Evolutionary conservation across 306 rosid genomes (phyloP).

Genomic region (Delonix regia): DNA sequence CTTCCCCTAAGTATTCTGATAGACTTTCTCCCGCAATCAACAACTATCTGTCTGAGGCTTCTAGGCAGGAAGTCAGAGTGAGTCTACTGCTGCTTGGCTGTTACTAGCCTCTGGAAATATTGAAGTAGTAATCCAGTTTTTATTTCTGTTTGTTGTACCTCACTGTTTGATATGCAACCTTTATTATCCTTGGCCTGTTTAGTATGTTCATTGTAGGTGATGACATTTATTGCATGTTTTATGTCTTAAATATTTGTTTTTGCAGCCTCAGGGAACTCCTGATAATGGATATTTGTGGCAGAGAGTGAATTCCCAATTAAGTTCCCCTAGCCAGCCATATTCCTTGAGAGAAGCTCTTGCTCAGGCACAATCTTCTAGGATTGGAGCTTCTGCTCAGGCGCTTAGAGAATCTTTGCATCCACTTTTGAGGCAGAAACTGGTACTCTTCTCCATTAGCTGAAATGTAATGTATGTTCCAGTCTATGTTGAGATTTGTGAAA

Average conservation of each 20-base stretch:
- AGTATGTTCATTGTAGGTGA: constrained; percentile 7
- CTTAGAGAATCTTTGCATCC: constrained; percentile 98
- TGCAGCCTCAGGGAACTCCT: constrained; percentile 98
- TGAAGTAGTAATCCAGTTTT: background rate
- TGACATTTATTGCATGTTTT: constrained; percentile 28
- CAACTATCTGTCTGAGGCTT: constrained; percentile 96
- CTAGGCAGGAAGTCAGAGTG: constrained; percentile 97
- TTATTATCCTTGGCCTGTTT: constrained; percentile 12
- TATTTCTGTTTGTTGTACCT: constrained; percentile 17
- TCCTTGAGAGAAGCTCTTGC: constrained; percentile 98
- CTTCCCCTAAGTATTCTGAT: constrained; percentile 96
- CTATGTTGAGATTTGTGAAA: background rate
- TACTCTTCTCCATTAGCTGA: constrained; percentile 38
- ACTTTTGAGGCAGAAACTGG: constrained; percentile 94
- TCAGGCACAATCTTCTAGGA: constrained; percentile 98
- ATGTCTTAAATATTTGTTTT: constrained; percentile 36
- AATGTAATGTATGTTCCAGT: constrained; percentile 1
- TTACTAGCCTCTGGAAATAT: background rate
- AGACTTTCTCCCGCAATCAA: constrained; percentile 95
- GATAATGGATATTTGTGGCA: constrained; percentile 94
- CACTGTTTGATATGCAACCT: constrained; percentile 15
- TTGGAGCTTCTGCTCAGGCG: constrained; percentile 99
- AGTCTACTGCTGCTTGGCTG: constrained; percentile 46
- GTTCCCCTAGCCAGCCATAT: constrained; percentile 98
- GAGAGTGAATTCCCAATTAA: constrained; percentile 92